Conservation (phyloP, 208 protist genomes). For the Phytomonas sp. region DNA sequence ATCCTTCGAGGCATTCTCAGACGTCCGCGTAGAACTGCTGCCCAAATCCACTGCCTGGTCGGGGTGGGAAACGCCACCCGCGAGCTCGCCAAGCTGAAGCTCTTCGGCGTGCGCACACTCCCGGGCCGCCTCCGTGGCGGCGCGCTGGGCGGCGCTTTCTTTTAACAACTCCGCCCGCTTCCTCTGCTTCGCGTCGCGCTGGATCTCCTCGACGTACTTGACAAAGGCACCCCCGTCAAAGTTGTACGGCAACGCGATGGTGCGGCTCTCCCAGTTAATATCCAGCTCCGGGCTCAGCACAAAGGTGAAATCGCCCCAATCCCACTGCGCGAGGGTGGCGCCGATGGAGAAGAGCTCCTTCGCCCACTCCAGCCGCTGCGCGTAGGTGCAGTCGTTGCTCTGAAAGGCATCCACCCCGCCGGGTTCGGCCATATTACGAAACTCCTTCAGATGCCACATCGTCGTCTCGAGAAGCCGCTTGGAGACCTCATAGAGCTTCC, state of each 20-base stretch:
- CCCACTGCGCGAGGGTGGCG: slow-evolving; percentile 70
- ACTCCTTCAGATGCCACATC: slow-evolving; percentile 86
- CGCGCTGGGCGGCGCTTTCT: slow-evolving; percentile 42
- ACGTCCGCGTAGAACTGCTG: not conserved
- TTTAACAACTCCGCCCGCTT: slow-evolving; percentile 49
- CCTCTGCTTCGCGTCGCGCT: slow-evolving; percentile 57
- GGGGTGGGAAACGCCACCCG: not conserved
- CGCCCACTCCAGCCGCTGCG: slow-evolving; percentile 78
- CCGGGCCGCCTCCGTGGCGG: slow-evolving; percentile 31
- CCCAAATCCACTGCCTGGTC: not conserved
- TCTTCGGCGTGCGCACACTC: slow-evolving; percentile 39
- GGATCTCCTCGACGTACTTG: slow-evolving; percentile 81
- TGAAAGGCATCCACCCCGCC: slow-evolving; percentile 77
- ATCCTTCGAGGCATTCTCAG: not conserved
- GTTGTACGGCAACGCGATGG: slow-evolving; percentile 74
- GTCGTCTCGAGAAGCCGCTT: slow-evolving; percentile 87
- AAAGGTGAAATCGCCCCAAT: slow-evolving; percentile 88
- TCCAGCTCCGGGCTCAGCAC: slow-evolving; percentile 68
- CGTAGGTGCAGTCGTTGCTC: slow-evolving; percentile 86
- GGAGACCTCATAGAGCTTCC: slow-evolving; percentile 73
- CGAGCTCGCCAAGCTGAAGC: slow-evolving; percentile 31
- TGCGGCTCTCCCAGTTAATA: slow-evolving; percentile 63
- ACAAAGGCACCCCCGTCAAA: slow-evolving; percentile 84
- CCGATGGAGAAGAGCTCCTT: slow-evolving; percentile 85
- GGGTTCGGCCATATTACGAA: slow-evolving; percentile 67